Base-by-base conservation (phyloP, 2,329 filamentous ascomycete species). In the Talaromyces albobiverticillius region DNA sequence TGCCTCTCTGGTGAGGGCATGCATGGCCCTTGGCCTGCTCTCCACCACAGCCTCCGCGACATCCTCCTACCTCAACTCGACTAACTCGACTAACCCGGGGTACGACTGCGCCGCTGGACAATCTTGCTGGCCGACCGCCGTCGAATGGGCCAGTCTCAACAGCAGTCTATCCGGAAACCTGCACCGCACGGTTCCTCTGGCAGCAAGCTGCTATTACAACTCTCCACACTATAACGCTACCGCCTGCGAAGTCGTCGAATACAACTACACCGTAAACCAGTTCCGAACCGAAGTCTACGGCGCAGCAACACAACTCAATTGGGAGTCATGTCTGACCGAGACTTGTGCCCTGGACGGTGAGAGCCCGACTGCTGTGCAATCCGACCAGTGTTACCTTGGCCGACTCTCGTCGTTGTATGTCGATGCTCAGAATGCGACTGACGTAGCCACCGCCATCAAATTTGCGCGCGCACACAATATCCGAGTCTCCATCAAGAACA, bases 71-170 rank as follows among this genome's bases (percentile, higher is more conserved):
- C 5, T 10, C 26, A 29, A 29, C 10, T 29, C 26, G 5, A 29
- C 26, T 29, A 29, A 29, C 10, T 29, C 10, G 5, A 40, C 36
- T n/a, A 20, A n/a, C 13, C 36, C 36, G 18, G 36, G 36, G 13
- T 40, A 40, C 36, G 14, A 40, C 11, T 68, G 65, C 34, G 55
- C 57, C 32, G 63, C 63, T 11, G 41, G 60, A 34, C 59, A 72
- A 42, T 53, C 34, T 10, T 75, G 71, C 57, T 76, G 73, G 71
- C 73, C 73, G 2, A 61, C 65, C 3, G 16, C 47, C 7, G 52
- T 65, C 3, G 60, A 70, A 36, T 76, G 73, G 73, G 57, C 61
- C 6, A 43, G 58, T 2, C 61, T 76, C 26, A 76, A 76, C 52
- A 51, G 55, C 18, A 68, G 71, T 3, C 58, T 74, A 22, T 57